Base-by-base conservation (phyloP, 441 rosid species). In the Capsella rubella region DNA sequence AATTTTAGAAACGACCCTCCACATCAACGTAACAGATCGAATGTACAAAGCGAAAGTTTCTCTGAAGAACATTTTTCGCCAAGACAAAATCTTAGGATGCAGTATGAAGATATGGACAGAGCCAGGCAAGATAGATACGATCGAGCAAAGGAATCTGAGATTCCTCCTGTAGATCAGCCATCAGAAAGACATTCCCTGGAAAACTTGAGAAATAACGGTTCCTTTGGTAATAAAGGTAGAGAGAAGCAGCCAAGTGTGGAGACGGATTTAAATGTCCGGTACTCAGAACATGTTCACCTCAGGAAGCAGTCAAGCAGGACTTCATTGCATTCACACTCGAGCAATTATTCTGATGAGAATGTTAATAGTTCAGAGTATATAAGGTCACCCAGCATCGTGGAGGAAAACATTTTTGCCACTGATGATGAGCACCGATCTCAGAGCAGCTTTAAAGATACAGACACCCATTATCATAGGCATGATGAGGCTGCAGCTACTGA, bases 371-470 rank as follows among this genome's bases (percentile, higher is more conserved):
- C 87, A 25, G 70, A 78, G 75, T 57, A 73, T 54, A 56, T 46
- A 62, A 78, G 43, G 78, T 70, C 55, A 69, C 78, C 75, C 55
- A 82, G 62, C 21, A 12, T 47, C 14, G 42, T 66, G 71, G 74
- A 57, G 72, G 86, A 87, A 46, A 82, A 86, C 54, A 84, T 80
- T 64, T 85, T 82, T 74, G 65, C 76, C 39, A 64, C 67, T 65
- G 35, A 71, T 55, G 76, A 83, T 63, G 73, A 80, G 64, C 79
- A 70, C 69, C 82, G 49, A 40, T 21, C 75, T 70, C 81, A 47
- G 47, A 82, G 78, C 43, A 78, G 80, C 74, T 68, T 77, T 49
- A 52, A 82, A 75, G 81, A 79, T 73, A 61, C 59, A 60, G 67
- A 66, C 74, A 28, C 75, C 14, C 55, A 64, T 75, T 86, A 72